phyloP scores from a whole-genome alignment of 78 protist species.

The Dictyostelium firmibasis region DNA sequence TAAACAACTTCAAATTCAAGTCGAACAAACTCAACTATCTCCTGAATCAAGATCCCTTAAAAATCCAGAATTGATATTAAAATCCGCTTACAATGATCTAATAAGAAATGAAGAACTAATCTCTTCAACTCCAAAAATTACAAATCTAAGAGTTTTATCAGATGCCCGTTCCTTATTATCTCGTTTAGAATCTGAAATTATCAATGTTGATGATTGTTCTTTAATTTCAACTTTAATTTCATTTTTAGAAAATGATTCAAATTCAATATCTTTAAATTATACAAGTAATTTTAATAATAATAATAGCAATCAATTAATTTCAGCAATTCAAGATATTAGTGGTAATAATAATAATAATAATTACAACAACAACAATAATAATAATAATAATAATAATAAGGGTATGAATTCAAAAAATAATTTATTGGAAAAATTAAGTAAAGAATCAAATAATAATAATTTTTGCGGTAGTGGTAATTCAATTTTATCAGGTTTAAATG shows the following conservation, averaged over 20 bases:
- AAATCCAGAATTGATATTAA: constrained; percentile 15
- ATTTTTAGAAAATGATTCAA: constrained; percentile 28
- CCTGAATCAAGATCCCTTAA: not conserved
- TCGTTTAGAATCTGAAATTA: constrained; percentile 25
- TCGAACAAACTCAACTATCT: constrained; percentile 8
- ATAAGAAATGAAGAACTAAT: constrained; percentile 58
- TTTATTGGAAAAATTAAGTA: not conserved
- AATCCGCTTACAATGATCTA: constrained; percentile 56
- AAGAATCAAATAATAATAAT: not conserved
- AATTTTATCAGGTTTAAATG: constrained; percentile 7
- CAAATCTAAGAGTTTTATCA: constrained; percentile 25
- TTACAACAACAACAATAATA: not conserved
- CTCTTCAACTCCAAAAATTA: constrained; percentile 28
- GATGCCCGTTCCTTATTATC: constrained; percentile 24
- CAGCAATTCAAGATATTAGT: not conserved
- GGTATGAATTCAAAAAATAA: not conserved
- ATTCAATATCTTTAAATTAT: not conserved
- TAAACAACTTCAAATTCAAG: constrained; percentile 5
- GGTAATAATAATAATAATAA: not conserved
- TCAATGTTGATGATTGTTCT: constrained; percentile 7
- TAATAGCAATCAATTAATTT: not conserved
- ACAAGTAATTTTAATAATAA: not conserved
- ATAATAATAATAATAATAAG: not conserved
- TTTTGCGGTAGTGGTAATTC: not conserved
- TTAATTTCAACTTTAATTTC: constrained; percentile 20